phyloP scores from a whole-genome alignment of 108 stramenopile genomes.

The Aurantiochytrium sp. region DNA sequence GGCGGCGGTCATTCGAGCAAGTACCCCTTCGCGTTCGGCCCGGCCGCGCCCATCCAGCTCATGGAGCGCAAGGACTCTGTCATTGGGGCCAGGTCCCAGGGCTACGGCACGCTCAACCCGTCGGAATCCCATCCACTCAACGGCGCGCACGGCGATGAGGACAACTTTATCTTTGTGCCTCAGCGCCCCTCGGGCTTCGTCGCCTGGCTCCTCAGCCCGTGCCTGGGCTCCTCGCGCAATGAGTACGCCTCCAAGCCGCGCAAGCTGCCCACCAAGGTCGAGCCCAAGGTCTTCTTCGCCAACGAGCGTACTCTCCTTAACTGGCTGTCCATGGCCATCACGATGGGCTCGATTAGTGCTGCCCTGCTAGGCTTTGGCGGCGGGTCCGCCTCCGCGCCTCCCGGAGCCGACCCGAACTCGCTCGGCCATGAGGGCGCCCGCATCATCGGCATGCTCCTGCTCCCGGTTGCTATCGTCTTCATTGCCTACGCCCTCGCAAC shows the following conservation, averaged over 20 bases:
- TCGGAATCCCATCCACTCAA: not conserved
- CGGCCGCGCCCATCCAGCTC: not conserved
- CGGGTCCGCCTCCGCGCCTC: not conserved
- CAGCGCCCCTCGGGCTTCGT: not conserved
- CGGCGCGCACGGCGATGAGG: not conserved
- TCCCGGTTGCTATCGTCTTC: not conserved
- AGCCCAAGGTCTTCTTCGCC: slow-evolving; percentile 95
- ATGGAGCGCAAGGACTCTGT: slow-evolving; percentile 20
- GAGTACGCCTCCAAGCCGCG: slow-evolving; percentile 63
- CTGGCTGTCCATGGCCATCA: slow-evolving; percentile 82
- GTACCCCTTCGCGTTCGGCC: not conserved
- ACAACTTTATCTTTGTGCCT: not conserved
- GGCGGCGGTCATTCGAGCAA: not conserved
- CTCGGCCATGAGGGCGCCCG: slow-evolving; percentile 51
- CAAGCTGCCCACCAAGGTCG: slow-evolving; percentile 78
- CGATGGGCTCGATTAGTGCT: slow-evolving; percentile 69
- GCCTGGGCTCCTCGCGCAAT: not conserved
- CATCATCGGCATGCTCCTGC: not conserved
- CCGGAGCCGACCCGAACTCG: slow-evolving; percentile 70
- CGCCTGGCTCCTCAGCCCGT: not conserved
- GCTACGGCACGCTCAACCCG: not conserved
- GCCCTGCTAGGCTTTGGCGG: slow-evolving; percentile 72
- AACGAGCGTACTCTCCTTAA: slow-evolving; percentile 93
- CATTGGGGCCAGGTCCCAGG: not conserved
- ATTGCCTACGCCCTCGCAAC: not conserved